Base-by-base conservation (phyloP, 495 filamentous ascomycete genomes). In the Recurvomyces mirabilis region DNA sequence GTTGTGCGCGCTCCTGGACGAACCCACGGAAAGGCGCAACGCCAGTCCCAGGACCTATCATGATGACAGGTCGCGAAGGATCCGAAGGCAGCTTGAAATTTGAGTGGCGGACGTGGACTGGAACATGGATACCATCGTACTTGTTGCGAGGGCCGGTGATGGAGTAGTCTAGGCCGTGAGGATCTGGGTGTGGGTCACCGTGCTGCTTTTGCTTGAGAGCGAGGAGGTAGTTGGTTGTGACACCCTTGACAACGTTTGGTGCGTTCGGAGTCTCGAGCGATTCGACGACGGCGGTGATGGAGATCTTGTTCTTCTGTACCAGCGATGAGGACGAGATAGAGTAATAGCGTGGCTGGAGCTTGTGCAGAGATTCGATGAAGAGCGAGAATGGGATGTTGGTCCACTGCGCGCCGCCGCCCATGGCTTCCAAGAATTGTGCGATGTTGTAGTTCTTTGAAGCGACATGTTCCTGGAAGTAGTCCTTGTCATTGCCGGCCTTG, bases 31-130 rank as follows among this genome's bases (percentile, higher is more conserved):
- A 94, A 12, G 91, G 91, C 10, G 91, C 91, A 33, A 96, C 91
- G 70, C 91, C 91, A 46, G 93, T 95, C 56, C 91, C 91, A 15
- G 91, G 91, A 25, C 91, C 91, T 59, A 99, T 74, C 78, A 94
- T 84, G 62, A 99, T 91, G 49, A 99, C 70, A 17, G 91, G 91
- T 65, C 87, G 89, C 15, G 83, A 74, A 5, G 91, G 88, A 54
- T 99, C 91, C 28, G 89, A 94, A 25, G 91, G 91, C 18, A 99
- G 74, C 67, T 95, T 95, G 77, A 99, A 99, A 69, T 99, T 99
- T 35, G 91, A 99, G 68, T 94, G 87, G 43, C 91, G 84, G 38
- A 96, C 78, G 62, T 96, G 93, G 18, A 96, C 85, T 3, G 93
- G 91, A 4, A 96, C 81, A 54, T 94, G 89, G 52, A 95, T 79